phyloP scores from a whole-genome alignment of 2,329 filamentous ascomycete genomes.

The Aspergillus sp. region DNA sequence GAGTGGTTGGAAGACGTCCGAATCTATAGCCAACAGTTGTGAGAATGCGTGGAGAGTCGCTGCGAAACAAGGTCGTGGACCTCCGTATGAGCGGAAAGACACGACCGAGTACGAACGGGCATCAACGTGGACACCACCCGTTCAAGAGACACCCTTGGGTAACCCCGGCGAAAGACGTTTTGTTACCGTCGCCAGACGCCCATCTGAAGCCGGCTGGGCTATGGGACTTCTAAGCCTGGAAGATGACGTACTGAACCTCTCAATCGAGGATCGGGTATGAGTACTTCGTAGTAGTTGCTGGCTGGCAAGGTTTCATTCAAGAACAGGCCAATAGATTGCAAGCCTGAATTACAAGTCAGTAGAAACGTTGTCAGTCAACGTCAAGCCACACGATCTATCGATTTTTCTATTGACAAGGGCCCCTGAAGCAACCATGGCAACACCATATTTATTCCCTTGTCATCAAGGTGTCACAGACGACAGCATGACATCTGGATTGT shows the following conservation, averaged over 20 bases:
- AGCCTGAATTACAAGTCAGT: not conserved
- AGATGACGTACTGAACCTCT: slow-evolving; percentile 68
- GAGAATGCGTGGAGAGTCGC: slow-evolving; percentile 81
- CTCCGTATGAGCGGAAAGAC: slow-evolving; percentile 61
- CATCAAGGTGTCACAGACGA: not conserved
- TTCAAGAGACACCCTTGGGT: slow-evolving; percentile 21
- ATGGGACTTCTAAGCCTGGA: slow-evolving; percentile 78
- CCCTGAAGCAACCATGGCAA: not conserved
- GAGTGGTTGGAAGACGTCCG: slow-evolving; percentile 84
- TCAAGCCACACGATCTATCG: not conserved
- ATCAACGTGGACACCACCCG: slow-evolving; percentile 6
- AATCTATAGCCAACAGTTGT: slow-evolving; percentile 78
- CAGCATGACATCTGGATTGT: not conserved
- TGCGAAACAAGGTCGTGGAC: slow-evolving; percentile 71
- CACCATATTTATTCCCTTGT: not conserved
- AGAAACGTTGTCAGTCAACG: not conserved
- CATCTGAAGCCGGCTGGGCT: slow-evolving; percentile 68
- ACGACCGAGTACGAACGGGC: slow-evolving; percentile 15
- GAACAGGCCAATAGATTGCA: not conserved
- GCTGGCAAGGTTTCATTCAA: not conserved
- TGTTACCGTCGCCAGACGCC: slow-evolving; percentile 63
- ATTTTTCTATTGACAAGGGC: not conserved
- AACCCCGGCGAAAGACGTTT: slow-evolving; percentile 51
- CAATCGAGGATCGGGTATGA: slow-evolving; percentile 46
- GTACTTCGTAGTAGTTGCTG: not conserved